Base-by-base conservation (phyloP, 179 eudicot species). In the Beta corolliflora region DNA sequence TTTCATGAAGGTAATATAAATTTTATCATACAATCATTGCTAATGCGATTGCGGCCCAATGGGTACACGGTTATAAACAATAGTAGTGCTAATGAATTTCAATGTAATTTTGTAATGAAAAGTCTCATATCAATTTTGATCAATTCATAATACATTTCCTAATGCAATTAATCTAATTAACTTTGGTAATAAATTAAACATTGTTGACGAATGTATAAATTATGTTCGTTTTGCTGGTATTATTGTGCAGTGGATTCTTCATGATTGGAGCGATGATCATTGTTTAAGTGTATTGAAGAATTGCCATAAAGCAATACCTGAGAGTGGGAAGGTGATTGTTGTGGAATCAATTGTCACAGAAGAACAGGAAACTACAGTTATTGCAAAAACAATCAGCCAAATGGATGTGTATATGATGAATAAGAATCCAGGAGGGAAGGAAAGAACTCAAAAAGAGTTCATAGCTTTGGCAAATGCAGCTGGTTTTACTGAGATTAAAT, bases 241-340 rank as follows among this genome's bases (percentile, higher is more conserved):
- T 25, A 16, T 9, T 48, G 4, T 59, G 68, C 79, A 86, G 88
- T 82, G 78, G 82, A 58, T 87, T 45, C 86, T 86, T 58, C 89
- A 88, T 75, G 81, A 79, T 61, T 88, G 91, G 91, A 77, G 78
- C 45, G 91, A 88, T 48, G 83, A 81, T 18, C 45, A 77, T 29
- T 86, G 91, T 81, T 0, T 85, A 44, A 86, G 72, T 48, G 36
- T 88, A 31, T 64, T 88, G 72, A 84, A 76, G 82, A 88, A 86
- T 73, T 88, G 91, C 44, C 74, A 80, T 67, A 71, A 81, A 7
- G 88, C 88, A 2, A 14, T 87, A 64, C 83, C 89, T 0, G 67
- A 83, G n/a, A 45, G 31, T 0, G 88, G 87, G 11, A 89, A 87
- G 80, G 79, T 87, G 76, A 84, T 89, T 14, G 76, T 89, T 4